These are phyloP conservation scores for Fusarium scirpi DNA, from an alignment of 2,329 filamentous ascomycete species.

Conservation along the genomic window DNA sequence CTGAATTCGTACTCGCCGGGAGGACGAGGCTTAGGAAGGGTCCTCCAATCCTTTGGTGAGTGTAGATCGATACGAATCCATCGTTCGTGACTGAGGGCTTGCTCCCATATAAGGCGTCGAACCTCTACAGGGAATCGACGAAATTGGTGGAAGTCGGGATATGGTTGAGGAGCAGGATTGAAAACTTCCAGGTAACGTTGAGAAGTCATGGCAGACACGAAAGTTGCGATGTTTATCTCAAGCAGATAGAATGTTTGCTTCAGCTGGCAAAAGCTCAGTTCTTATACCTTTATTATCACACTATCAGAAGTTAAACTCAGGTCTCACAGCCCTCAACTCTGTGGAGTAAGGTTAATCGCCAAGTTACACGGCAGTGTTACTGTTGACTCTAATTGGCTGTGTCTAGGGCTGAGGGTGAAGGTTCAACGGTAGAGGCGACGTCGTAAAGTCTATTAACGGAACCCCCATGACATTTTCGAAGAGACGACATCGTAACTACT, in stretches of 20 bases:
- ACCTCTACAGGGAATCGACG: not conserved
- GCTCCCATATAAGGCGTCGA: constrained; percentile 13
- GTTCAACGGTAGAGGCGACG: no score
- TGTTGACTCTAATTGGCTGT: no score
- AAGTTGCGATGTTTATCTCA: not conserved
- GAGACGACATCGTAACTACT: no score
- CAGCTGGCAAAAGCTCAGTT: not conserved
- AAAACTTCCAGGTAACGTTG: not conserved
- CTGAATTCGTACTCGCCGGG: rapidly evolving
- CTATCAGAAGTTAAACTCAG: not conserved
- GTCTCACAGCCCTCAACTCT: not conserved
- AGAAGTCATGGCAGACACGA: not conserved
- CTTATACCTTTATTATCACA: not conserved
- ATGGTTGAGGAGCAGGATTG: not conserved
- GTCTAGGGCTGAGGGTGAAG: no score
- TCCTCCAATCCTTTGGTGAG: rapidly evolving
- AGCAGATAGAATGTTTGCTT: not conserved
- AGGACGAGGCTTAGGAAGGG: rapidly evolving
- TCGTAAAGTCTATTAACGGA: no score
- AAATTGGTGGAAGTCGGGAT: not conserved
- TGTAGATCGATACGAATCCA: not conserved
- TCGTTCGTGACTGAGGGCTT: not conserved
- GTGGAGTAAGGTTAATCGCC: no score
- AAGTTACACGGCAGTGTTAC: no score
- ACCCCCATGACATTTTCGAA: no score